A percentile compares a stretch with the other conserved stretches of the same genome.
Conservation (phyloP, 148 eudicot species). For the Selenicereus undatus region DNA sequence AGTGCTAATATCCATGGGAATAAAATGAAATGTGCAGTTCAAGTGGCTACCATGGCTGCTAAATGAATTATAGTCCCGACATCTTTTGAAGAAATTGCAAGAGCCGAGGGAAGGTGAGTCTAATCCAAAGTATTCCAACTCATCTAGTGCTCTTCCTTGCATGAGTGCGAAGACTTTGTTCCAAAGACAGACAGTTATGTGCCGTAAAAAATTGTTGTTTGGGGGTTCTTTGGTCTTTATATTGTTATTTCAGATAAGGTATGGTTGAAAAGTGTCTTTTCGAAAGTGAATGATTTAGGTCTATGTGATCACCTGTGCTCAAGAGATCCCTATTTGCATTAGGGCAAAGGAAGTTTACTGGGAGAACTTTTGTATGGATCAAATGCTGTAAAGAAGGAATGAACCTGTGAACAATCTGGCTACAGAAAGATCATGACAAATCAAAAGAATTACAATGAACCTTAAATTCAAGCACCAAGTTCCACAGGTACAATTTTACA, state of each 20-base stretch:
- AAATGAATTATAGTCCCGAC: slow-evolving; percentile 22
- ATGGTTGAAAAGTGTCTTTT: not conserved
- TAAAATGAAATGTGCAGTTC: not conserved
- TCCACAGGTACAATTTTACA: slow-evolving; percentile 22
- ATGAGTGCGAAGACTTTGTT: slow-evolving; percentile 3
- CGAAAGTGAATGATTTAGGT: slow-evolving; percentile 1
- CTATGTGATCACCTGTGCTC: not conserved
- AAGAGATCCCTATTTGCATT: not conserved
- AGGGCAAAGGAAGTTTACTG: not conserved
- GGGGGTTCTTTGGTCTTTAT: not conserved
- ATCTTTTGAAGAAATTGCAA: slow-evolving; percentile 31
- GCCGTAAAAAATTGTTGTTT: not conserved
- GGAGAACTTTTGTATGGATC: not conserved
- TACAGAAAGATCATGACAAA: slow-evolving; percentile 10
- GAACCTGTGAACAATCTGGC: not conserved
- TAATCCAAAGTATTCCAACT: slow-evolving; percentile 41
- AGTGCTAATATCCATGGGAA: not conserved
- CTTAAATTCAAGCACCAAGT: slow-evolving; percentile 16
- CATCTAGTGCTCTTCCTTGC: slow-evolving; percentile 5
- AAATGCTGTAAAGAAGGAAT: slow-evolving; percentile 1
- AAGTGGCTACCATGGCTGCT: slow-evolving; percentile 17
- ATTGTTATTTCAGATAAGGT: not conserved
- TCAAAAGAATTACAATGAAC: slow-evolving; percentile 11
- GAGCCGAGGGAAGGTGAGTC: slow-evolving; percentile 33
- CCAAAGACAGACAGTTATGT: slow-evolving; percentile 5